Base-by-base conservation (phyloP, 306 rosid genomes). In the Delonix regia region DNA sequence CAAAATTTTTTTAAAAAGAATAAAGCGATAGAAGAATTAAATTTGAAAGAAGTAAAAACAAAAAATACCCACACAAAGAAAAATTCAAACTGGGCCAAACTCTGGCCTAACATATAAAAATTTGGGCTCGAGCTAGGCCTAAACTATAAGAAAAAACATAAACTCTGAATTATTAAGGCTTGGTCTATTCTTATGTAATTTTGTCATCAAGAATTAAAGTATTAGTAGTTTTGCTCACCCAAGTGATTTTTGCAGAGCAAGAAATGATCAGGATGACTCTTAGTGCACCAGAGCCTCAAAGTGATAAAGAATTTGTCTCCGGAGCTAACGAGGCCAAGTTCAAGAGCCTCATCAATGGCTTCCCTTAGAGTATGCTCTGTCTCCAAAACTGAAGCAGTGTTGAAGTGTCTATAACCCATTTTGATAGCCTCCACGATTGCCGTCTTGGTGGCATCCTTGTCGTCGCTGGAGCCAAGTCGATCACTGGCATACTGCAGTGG, bases 351-450 rank as follows among this genome's bases (percentile, higher is more conserved):
- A 0, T 6, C 6, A 9, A 75, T 61, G 28, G 49, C 71, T 47
- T 75, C 70, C 0, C 79, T 71, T 3, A 75, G 61, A 28, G 18
- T 2, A 19, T 47, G 15, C 59, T 62, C 71, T 0, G 49, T 24
- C 15, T 13, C 27, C 36, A 61, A 75, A 1, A 75, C 3, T 4
- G 61, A 16, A n/a, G 49, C 71, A 1, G 71, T 18, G 28, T 74
- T 70, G 7, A 75, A 75, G 30, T 75, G 71, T 22, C 48, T 44
- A 24, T 57, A 57, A 16, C 78, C 78, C 15, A 25, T 70, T 27
- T 53, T 60, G 24, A 60, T 59, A 4, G 73, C 65, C 65, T 76
- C 28, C 5, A 19, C 21, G 4, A 53, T 28, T n/a, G 12, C 60
- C 60, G 2, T 1, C 9, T 53, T 53, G 2, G 60, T 9, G 28